phyloP scores from a whole-genome alignment of 371 early-diverging fungal genomes.

The Vavraia culicis region DNA sequence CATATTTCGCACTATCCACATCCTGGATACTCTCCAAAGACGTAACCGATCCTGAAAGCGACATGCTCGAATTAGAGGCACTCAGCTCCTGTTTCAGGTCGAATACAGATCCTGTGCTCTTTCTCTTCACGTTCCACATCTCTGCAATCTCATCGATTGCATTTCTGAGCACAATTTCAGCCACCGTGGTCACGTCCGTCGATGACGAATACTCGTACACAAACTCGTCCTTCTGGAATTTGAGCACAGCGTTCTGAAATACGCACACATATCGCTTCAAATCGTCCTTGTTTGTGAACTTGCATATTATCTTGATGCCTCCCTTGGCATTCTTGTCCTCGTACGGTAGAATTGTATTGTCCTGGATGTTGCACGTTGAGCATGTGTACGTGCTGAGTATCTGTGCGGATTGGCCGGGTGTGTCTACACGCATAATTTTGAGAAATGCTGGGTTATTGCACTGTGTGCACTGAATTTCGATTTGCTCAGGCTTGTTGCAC shows the following conservation, averaged over 20 bases:
- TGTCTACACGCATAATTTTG: no score
- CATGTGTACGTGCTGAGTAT: no score
- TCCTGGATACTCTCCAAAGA: no score
- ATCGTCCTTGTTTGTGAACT: conserved; percentile 9
- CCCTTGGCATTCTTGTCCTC: neutral
- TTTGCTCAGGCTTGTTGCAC: no score
- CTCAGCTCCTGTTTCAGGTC: no score
- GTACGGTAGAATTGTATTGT: conserved; percentile 3
- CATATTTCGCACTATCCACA: conserved; percentile 9
- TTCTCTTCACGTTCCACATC: neutral
- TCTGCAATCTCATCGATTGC: conserved; percentile 6
- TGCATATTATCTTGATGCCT: conserved; percentile 12
- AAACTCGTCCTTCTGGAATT: conserved; percentile 5
- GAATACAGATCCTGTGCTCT: neutral
- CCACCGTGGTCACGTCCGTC: neutral
- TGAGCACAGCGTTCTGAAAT: conserved; percentile 1
- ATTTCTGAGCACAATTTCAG: conserved; percentile 11
- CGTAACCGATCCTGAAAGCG: no score
- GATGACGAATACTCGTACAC: conserved; percentile 2
- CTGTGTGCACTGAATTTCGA: no score
- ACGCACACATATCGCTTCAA: conserved; percentile 10
- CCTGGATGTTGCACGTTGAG: conserved; percentile 9
- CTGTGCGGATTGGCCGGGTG: no score
- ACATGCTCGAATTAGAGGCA: no score
- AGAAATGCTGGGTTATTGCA: no score